Evolutionary conservation across 2,329 filamentous ascomycete genomes (phyloP).

Genomic region (Cladophialophora immunda): DNA sequence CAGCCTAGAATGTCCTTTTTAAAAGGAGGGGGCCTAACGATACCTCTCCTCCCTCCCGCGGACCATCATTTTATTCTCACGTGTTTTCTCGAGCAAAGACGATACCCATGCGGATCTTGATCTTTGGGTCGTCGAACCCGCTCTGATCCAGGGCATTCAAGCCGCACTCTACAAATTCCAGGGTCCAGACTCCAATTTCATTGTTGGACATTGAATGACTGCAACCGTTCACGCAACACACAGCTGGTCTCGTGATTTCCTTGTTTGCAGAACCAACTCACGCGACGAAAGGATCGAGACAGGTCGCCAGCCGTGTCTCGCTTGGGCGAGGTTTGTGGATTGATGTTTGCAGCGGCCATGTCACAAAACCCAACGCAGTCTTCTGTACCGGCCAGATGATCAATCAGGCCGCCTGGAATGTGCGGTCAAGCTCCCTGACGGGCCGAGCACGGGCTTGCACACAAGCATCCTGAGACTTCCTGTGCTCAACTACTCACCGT

Average conservation of each 20-base stretch:
- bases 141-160: not conserved
- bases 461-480: not conserved
- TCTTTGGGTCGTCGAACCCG: not conserved
- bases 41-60: not conserved
- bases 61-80: constrained; percentile 1
- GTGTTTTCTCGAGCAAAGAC: not conserved
- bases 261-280: not conserved
- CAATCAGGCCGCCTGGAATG: not conserved
- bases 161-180: not conserved
- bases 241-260: not conserved
- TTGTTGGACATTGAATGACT: not conserved
- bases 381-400: too few species aligned
- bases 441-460: not conserved
- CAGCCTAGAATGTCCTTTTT: not conserved
- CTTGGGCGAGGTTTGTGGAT: not conserved
- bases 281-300: not conserved
- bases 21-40: not conserved
- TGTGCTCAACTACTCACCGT: not conserved
- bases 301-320: not conserved
- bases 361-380: too few species aligned
- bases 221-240: not conserved
- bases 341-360: not conserved
- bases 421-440: not conserved
- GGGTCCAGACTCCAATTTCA: not conserved
- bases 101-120: not conserved